Evolutionary conservation across 805 yeast species (phyloP).

Genomic region (Candida stauntonica): DNA sequence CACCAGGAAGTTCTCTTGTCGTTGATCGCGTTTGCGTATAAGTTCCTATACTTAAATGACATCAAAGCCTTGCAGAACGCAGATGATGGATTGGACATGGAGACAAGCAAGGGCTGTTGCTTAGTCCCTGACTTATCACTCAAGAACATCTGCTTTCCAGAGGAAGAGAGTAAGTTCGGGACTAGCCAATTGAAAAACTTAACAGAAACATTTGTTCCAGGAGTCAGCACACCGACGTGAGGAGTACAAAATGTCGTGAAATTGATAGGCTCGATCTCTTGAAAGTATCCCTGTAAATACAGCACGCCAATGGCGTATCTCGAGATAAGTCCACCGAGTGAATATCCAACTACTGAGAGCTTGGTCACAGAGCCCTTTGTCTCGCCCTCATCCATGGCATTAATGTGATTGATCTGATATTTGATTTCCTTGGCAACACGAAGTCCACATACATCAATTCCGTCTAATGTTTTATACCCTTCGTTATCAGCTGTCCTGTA

Average conservation of each 20-base stretch:
- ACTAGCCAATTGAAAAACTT: constrained; percentile 57
- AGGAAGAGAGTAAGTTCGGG: constrained; percentile 60
- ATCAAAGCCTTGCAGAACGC: constrained; percentile 54
- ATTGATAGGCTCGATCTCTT: constrained; percentile 49
- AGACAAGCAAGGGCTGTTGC: constrained; percentile 49
- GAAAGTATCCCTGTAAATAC: constrained; percentile 48
- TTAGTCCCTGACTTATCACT: constrained; percentile 35
- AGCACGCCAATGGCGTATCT: constrained; percentile 75
- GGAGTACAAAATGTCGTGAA: constrained; percentile 67
- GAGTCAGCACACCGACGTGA: constrained; percentile 62
- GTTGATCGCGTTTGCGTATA: constrained; percentile 74
- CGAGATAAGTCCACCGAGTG: constrained; percentile 78
- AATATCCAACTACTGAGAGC: constrained; percentile 76
- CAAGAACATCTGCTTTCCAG: constrained; percentile 73
- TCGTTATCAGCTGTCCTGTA: constrained; percentile 24
- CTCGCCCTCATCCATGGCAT: constrained; percentile 1
- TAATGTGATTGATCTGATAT: constrained; percentile 30
- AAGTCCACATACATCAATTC: constrained; percentile 79
- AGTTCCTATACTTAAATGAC: constrained; percentile 45
- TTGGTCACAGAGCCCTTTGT: constrained; percentile 43
- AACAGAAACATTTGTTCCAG: constrained; percentile 48
- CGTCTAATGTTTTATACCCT: constrained; percentile 80
- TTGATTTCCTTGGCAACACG: constrained; percentile 67
- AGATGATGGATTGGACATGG: constrained; percentile 63
- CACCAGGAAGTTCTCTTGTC: constrained; percentile 83